Conservation (phyloP, 176 grass and related monocot species). For the Eleusine coracana region DNA sequence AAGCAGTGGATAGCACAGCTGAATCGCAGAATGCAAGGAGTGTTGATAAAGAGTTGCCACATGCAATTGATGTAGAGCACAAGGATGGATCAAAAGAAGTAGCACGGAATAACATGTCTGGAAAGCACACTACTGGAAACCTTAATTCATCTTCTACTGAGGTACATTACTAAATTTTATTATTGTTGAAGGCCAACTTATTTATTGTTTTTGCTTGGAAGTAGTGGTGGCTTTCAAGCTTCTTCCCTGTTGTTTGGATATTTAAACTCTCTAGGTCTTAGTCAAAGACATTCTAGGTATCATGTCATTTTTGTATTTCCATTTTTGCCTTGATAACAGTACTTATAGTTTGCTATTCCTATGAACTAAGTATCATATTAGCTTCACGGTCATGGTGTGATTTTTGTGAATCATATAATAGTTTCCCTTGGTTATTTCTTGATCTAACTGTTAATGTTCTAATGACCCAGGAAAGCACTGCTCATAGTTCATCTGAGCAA, state of each 20-base stretch:
- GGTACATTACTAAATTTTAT: slow-evolving; percentile 40
- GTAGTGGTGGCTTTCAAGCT: neutral
- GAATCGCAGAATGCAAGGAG: slow-evolving; percentile 6
- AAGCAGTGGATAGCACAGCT: neutral
- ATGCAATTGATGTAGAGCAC: slow-evolving; percentile 7
- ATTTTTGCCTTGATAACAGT: neutral
- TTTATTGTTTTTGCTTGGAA: neutral
- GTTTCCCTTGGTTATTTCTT: neutral
- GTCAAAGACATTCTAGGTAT: neutral
- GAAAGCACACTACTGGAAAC: neutral
- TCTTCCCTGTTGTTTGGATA: neutral
- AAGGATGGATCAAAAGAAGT: slow-evolving; percentile 30
- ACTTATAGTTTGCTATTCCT: neutral
- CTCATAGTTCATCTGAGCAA: slow-evolving; percentile 42
- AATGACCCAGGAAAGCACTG: slow-evolving; percentile 50
- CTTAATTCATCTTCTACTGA: slow-evolving; percentile 15
- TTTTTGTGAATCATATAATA: neutral
- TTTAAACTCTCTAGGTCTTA: neutral
- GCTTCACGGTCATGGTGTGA: neutral
- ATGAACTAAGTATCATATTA: slow-evolving; percentile 21
- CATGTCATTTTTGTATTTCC: neutral
- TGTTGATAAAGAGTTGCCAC: neutral
- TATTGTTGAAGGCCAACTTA: neutral
- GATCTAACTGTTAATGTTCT: slow-evolving; percentile 29
- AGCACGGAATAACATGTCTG: neutral